phyloP scores from a whole-genome alignment of 2,329 filamentous ascomycete species.

The Colletotrichum sidae region DNA sequence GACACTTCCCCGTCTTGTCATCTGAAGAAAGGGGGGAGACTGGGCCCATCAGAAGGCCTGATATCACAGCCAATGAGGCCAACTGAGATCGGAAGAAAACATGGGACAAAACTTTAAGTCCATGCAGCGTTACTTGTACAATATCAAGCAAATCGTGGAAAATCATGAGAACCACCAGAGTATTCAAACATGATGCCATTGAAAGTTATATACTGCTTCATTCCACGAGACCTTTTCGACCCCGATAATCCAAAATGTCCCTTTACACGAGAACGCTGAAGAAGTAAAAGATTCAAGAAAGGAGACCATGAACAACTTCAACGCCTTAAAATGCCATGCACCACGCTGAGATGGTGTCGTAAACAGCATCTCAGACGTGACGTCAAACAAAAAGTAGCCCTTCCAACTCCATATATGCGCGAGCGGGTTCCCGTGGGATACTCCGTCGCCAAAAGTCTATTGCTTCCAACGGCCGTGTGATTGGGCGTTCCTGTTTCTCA shows the following conservation, averaged over 20 bases:
- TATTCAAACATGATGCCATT: slow-evolving; percentile 17
- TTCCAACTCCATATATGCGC: slow-evolving; percentile 27
- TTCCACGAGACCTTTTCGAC: not conserved
- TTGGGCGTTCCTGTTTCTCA: not conserved
- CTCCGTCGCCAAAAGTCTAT: slow-evolving; percentile 18
- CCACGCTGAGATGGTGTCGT: slow-evolving; percentile 20
- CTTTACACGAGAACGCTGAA: not conserved
- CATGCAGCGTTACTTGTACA: not conserved
- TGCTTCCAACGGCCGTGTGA: slow-evolving; percentile 20
- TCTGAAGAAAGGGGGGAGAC: no score
- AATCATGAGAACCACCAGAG: no score
- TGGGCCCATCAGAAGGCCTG: not conserved
- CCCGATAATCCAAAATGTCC: not conserved
- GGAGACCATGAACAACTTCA: not conserved
- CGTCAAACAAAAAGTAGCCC: not conserved
- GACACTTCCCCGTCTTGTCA: no score
- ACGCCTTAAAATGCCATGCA: slow-evolving; percentile 25
- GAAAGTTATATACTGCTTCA: not conserved
- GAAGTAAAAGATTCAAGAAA: slow-evolving; percentile 1
- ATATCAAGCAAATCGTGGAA: not conserved
- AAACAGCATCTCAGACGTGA: not conserved
- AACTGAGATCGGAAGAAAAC: no score
- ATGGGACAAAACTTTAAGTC: no score
- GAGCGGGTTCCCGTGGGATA: slow-evolving; percentile 10
- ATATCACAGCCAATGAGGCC: not conserved